These are phyloP conservation scores for Trichoderma cornu-damae DNA, from an alignment of 2,329 filamentous ascomycete species.

Conservation along the genomic window DNA sequence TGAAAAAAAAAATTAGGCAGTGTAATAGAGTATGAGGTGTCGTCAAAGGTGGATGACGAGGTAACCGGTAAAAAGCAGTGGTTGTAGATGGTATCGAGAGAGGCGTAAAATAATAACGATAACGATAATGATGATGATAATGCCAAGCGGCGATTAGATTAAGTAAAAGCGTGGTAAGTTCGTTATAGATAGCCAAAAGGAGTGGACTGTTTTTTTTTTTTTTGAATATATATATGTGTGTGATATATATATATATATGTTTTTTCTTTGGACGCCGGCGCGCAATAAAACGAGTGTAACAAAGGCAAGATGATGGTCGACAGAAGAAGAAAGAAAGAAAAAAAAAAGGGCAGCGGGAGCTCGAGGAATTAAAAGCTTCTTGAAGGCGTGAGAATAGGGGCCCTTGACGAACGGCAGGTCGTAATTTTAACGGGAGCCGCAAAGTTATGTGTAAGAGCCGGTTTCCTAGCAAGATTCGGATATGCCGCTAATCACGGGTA, in stretches of 20 bases:
- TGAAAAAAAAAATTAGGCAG: not conserved
- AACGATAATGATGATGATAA: too few species aligned
- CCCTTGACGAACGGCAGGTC: conserved; percentile 12
- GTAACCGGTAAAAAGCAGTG: not conserved
- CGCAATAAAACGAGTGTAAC: conserved; percentile 10
- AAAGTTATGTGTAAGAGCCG: conserved; percentile 6
- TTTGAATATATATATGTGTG: too few species aligned
- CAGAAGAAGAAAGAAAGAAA: too few species aligned
- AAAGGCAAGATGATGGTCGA: not conserved
- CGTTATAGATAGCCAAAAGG: conserved; percentile 13
- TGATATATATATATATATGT: too few species aligned
- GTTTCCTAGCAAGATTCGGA: conserved; percentile 5
- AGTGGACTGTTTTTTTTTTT: conserved; percentile 9
- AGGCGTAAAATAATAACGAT: too few species aligned
- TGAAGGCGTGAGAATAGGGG: conserved; percentile 9
- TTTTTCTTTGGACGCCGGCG: conserved; percentile 8
- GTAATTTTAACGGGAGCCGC: conserved; percentile 13
- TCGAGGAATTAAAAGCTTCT: conserved; percentile 9
- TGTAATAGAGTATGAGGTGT: not conserved
- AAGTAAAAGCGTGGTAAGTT: conserved; percentile 1
- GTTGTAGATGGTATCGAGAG: conserved; percentile 3
- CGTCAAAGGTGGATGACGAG: not conserved
- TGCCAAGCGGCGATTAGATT: conserved; percentile 4
- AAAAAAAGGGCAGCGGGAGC: not conserved
- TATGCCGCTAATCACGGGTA: conserved; percentile 22